Evolutionary conservation across 2,329 filamentous ascomycete species (phyloP), one percentile per base, ranked within the genome.

Genomic region (Aspergillus tanneri): DNA sequence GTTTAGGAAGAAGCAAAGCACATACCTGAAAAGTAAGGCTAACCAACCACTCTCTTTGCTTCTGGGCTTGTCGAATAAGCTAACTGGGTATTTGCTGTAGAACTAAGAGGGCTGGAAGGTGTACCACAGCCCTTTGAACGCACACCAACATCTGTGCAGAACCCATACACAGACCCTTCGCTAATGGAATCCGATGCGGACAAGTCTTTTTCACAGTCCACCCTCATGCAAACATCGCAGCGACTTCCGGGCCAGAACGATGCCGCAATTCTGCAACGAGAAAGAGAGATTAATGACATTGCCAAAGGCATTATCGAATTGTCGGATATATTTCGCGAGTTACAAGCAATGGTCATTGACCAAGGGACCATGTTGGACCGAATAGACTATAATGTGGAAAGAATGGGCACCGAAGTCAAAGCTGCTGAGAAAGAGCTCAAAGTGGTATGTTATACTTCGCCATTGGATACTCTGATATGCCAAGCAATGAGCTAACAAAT

Each of bases 241-340:
- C 70, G 77, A 68, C 62, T 63, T 23, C 56, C 61, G 9, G 67
- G 62, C 8, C 86, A 85, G 49, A 90, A 95, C 64, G 92, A 97
- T 65, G 78, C 85, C 2, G 83, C 83, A 28, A 97, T 99, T 59
- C 82, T 86, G 52, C 93, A 97, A 68, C 88, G 93, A 55, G 93
- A 99, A 72, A 85, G 88, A 32, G 93, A 97, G 70, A 99, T 99
- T 62, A 95, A 95, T 65, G 91, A 96, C 60, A 99, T 99, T 55
- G 93, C 93, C 2, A 91, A 96, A 67, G 92, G 93, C 49, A 97
- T 99, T 70, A 97, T 99, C 63, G 92, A 97, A 66, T 77, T 99
- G 6, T 89, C 92, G 3, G 93, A 96, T 67, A 89, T 99, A 42
- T 99, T 99, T 75, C 89, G 95, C 53, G 93, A 99, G 63, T 76